Percentiles rank a stretch among this genome's conserved stretches.
Conservation (phyloP, 345 rosid species). For the Sapria himalayana region DNA sequence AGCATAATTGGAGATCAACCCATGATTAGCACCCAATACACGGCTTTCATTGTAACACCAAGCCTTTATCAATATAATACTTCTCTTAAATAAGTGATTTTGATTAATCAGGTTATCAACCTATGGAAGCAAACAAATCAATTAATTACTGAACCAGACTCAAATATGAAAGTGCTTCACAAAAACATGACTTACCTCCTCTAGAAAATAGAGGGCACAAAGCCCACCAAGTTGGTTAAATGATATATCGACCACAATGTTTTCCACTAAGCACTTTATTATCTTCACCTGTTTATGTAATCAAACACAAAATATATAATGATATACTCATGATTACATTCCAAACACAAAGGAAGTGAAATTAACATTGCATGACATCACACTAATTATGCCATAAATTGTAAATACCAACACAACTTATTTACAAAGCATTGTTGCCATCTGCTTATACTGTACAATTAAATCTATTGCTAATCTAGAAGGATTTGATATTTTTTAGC, state of each 20-base stretch:
- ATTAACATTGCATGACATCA: too few species aligned
- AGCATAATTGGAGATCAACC: conserved; percentile 90
- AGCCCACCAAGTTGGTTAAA: conserved; percentile 96
- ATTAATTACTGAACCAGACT: conserved; percentile 8
- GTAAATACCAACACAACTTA: too few species aligned
- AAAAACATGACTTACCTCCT: conserved; percentile 40
- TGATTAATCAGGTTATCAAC: conserved; percentile 70
- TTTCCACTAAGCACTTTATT: conserved; percentile 92
- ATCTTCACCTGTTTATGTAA: conserved; percentile 59
- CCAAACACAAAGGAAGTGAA: too few species aligned
- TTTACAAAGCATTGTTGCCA: too few species aligned
- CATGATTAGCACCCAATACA: conserved; percentile 97
- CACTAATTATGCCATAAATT: too few species aligned
- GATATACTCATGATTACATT: too few species aligned
- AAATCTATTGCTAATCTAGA: too few species aligned
- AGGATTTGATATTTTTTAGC: too few species aligned
- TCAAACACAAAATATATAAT: too few species aligned
- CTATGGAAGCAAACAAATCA: conserved; percentile 16
- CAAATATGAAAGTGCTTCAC: conserved; percentile 5
- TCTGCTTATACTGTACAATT: too few species aligned
- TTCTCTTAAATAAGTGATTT: conserved; percentile 79
- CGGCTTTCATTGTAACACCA: conserved; percentile 99
- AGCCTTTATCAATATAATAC: conserved; percentile 88
- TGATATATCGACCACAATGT: conserved; percentile 94
- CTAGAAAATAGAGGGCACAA: conserved; percentile 95